phyloP scores from a whole-genome alignment of 2,329 filamentous ascomycete species.

The Xylaria sp. region DNA sequence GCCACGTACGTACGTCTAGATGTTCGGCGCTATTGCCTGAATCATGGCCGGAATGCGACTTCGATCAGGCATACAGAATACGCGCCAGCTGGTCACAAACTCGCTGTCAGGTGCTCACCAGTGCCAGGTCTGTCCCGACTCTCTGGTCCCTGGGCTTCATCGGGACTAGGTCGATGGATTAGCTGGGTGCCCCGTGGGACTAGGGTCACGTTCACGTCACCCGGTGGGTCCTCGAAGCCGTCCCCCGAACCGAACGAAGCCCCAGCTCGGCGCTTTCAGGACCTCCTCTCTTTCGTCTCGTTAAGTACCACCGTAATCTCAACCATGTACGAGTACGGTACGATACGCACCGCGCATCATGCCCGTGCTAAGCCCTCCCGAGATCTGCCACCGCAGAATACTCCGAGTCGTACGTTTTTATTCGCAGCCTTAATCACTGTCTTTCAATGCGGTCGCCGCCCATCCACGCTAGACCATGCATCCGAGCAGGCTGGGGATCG shows the following conservation, averaged over 20 bases:
- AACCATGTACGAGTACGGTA: too few relatives aligned
- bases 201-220: background rate
- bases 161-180: conserved; percentile 20
- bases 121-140: conserved; percentile 25
- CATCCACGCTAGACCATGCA: background rate
- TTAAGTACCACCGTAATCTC: background rate
- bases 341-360: background rate
- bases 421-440: background rate
- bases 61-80: background rate
- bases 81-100: background rate
- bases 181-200: conserved; percentile 13
- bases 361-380: background rate
- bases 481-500: background rate
- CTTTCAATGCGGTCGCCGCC: background rate
- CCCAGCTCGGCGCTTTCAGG: background rate
- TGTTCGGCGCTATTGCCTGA: background rate
- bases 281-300: background rate
- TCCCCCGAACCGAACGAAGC: background rate
- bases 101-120: background rate
- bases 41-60: background rate
- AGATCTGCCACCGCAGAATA: background rate
- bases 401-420: background rate
- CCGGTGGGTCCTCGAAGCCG: conserved; percentile 19
- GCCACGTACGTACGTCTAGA: background rate
- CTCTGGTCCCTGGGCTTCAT: conserved; percentile 31